Conservation (phyloP, 345 rosid genomes). For the Aurinia saxatilis region DNA sequence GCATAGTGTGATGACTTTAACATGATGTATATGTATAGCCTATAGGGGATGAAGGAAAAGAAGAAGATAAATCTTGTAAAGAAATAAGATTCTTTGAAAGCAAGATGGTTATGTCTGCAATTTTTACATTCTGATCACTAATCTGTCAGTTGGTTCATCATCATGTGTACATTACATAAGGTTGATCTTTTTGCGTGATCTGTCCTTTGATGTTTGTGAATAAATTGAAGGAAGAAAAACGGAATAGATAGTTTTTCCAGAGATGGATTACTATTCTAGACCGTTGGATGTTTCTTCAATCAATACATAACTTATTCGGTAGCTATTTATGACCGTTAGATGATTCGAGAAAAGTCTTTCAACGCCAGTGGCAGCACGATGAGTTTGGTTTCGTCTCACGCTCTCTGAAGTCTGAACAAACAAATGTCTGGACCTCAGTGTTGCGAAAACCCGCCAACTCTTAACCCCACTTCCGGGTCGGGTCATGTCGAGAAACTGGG, state of each 20-base stretch:
- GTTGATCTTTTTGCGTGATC: no score
- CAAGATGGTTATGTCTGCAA: not conserved
- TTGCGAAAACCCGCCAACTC: constrained; percentile 61
- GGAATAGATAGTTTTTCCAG: not conserved
- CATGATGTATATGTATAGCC: constrained; percentile 13
- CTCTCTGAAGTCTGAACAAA: not conserved
- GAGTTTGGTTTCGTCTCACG: not conserved
- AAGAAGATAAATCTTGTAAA: constrained; percentile 14
- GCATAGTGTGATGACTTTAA: constrained; percentile 13
- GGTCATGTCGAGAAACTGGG: constrained; percentile 58
- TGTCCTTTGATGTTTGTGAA: no score
- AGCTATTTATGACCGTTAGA: not conserved
- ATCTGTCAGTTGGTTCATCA: no score
- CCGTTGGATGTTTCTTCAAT: constrained; percentile 6
- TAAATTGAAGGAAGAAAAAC: not conserved
- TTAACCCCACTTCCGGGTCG: constrained; percentile 41
- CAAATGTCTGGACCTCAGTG: constrained; percentile 69
- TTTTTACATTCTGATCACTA: not conserved
- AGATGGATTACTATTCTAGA: not conserved
- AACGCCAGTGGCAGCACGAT: no score
- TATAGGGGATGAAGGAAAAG: not conserved
- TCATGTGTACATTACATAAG: no score
- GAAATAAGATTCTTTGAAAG: not conserved
- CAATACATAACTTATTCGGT: no score
- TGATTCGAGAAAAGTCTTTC: not conserved